Percentiles rank a stretch among this genome's conserved stretches.
Evolutionary conservation across 116 monocot species (phyloP).

Genomic region (Posidonia oceanica): DNA sequence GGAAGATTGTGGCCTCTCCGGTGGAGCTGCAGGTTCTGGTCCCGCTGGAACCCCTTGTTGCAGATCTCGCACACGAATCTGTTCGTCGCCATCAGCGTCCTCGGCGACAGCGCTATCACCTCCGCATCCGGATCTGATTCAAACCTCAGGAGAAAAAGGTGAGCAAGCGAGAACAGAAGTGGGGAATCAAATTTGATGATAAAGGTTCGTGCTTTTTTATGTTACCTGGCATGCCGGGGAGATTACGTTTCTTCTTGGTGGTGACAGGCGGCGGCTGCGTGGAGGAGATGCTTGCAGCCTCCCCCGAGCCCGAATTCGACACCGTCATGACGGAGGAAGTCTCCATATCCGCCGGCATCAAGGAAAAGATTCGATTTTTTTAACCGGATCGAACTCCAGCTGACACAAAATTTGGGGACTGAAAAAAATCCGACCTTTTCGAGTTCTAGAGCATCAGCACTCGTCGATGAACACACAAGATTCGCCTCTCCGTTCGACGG

Average conservation of each 20-base stretch:
- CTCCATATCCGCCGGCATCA: not conserved
- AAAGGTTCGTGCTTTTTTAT: conserved; percentile 2
- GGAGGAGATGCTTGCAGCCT: conserved; percentile 12
- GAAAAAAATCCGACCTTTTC: too few relatives aligned
- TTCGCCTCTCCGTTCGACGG: too few relatives aligned
- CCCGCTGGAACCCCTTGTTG: conserved; percentile 84
- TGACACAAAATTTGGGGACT: not conserved
- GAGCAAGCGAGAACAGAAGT: not conserved
- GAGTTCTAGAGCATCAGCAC: too few relatives aligned
- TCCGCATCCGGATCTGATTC: conserved; percentile 72
- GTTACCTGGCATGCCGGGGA: conserved; percentile 75
- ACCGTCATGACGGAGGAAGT: conserved; percentile 14
- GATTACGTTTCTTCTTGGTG: conserved; percentile 69
- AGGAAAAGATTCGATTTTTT: not conserved
- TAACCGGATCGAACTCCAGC: not conserved
- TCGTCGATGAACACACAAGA: too few relatives aligned
- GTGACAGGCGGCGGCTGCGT: conserved; percentile 9
- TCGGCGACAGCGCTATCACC: conserved; percentile 71
- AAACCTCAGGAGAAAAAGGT: too few relatives aligned
- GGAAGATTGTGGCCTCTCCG: conserved; percentile 77
- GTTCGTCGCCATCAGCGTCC: conserved; percentile 75
- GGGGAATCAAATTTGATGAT: not conserved
- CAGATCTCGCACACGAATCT: conserved; percentile 90
- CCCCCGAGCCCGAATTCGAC: conserved; percentile 29
- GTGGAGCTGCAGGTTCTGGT: conserved; percentile 84